These are phyloP conservation scores for Mycena indigotica DNA, from an alignment of 768 basidiomycete genomes.

Conservation along the genomic window DNA sequence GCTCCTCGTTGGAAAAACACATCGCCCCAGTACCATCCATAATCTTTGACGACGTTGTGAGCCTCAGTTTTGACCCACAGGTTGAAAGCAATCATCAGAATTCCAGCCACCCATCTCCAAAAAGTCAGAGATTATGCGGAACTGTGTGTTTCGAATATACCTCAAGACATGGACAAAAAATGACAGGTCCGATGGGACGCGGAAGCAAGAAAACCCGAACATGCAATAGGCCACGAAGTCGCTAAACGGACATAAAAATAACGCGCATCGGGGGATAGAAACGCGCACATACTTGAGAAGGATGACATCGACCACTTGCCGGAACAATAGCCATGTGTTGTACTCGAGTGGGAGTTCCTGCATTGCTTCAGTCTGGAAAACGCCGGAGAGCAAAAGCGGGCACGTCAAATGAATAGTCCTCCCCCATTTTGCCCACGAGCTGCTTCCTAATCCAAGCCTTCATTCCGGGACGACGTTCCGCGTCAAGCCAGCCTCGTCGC, in stretches of 20 bases:
- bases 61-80: conserved; percentile 99
- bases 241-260: conserved; percentile 45
- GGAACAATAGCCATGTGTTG: conserved; percentile 95
- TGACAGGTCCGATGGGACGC: conserved; percentile 80
- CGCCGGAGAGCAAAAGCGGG: conserved; percentile 30
- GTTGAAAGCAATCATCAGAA: conserved; percentile 88
- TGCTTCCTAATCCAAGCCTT: conserved; percentile 86
- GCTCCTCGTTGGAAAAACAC: conserved; percentile 91
- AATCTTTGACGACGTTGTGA: conserved; percentile 96
- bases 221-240: conserved; percentile 94
- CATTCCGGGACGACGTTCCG: conserved; percentile 57
- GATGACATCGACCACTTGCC: conserved; percentile 94
- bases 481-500: conserved; percentile 87
- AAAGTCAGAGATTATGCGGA: conserved; percentile 3
- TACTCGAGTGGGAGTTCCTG: conserved; percentile 91
- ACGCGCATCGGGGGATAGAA: neutral
- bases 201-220: conserved; percentile 93
- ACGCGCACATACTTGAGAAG: conserved; percentile 77
- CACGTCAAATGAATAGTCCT: conserved; percentile 91
- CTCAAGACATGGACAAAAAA: conserved; percentile 74
- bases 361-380: conserved; percentile 6
- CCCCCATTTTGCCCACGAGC: conserved; percentile 90
- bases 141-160: conserved; percentile 35
- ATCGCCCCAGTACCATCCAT: conserved; percentile 98
- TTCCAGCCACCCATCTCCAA: conserved; percentile 82